These are phyloP conservation scores for Cytauxzoon felis DNA, from an alignment of 169 alveolate genomes.

Conservation along the genomic window DNA sequence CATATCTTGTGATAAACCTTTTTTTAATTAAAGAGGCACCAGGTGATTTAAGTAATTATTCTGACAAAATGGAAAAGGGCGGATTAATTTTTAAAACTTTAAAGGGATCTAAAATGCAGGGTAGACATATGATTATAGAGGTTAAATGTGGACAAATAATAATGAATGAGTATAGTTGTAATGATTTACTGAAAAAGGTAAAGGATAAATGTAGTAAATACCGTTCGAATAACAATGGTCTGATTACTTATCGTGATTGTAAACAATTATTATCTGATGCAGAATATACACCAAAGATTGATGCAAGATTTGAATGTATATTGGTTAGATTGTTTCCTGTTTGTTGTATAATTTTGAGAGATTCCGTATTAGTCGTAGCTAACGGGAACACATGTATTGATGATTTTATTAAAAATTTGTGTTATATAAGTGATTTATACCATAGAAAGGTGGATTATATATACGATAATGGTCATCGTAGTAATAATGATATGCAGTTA, in stretches of 20 bases:
- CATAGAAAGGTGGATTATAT: not conserved
- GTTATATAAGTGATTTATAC: constrained; percentile 59
- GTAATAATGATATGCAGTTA: not conserved
- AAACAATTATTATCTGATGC: constrained; percentile 77
- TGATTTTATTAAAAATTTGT: constrained; percentile 66
- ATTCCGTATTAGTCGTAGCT: constrained; percentile 48
- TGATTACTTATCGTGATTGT: constrained; percentile 80
- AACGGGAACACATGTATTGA: constrained; percentile 59
- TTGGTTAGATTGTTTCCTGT: constrained; percentile 71
- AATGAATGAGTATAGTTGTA: constrained; percentile 51
- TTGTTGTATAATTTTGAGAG: constrained; percentile 55
- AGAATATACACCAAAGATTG: constrained; percentile 76
- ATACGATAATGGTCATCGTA: not conserved
- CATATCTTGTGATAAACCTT: too few relatives aligned
- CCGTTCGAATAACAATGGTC: constrained; percentile 42
- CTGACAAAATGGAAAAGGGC: too few relatives aligned
- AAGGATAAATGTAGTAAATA: constrained; percentile 6
- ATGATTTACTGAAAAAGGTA: constrained; percentile 30
- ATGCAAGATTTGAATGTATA: constrained; percentile 75
- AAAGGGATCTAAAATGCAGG: constrained; percentile 15
- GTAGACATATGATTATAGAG: constrained; percentile 62
- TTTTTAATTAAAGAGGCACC: too few relatives aligned
- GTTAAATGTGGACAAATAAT: constrained; percentile 23
- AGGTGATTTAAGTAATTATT: too few relatives aligned
- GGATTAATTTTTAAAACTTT: too few relatives aligned